Evolutionary conservation across 495 filamentous ascomycete species (phyloP).

Genomic region (Terfezia claveryi): DNA sequence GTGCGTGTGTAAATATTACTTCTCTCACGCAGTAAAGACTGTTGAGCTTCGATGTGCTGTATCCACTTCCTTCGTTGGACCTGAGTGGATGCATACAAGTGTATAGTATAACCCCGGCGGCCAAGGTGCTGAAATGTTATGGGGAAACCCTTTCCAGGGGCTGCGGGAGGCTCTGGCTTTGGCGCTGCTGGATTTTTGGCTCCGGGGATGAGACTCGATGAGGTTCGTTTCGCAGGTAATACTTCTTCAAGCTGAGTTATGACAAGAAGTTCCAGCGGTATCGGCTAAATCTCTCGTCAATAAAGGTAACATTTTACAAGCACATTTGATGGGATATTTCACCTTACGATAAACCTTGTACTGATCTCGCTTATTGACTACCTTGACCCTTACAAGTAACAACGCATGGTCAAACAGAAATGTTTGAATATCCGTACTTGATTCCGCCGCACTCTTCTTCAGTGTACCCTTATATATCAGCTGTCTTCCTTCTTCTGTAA

Average conservation of each 20-base stretch:
- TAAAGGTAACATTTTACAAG: not conserved
- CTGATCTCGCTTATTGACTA: constrained; percentile 79
- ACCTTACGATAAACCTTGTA: constrained; percentile 75
- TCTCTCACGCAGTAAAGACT: constrained; percentile 58
- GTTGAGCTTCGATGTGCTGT: constrained; percentile 79
- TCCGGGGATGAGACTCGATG: constrained; percentile 65
- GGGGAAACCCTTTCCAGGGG: constrained; percentile 54
- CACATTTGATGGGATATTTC: constrained; percentile 6
- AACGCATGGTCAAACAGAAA: constrained; percentile 95
- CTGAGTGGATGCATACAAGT: constrained; percentile 65
- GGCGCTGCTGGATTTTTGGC: constrained; percentile 26
- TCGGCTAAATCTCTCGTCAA: constrained; percentile 33
- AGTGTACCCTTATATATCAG: constrained; percentile 77
- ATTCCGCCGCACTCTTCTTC: constrained; percentile 71
- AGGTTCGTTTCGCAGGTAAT: constrained; percentile 68
- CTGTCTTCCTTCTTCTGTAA: constrained; percentile 83
- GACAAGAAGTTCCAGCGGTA: constrained; percentile 78
- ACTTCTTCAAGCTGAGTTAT: constrained; percentile 95
- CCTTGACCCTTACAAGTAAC: constrained; percentile 68
- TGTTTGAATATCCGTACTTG: constrained; percentile 53
- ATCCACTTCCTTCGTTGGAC: constrained; percentile 82
- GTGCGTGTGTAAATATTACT: constrained; percentile 89
- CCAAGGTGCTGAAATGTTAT: constrained; percentile 97
- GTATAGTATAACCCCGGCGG: constrained; percentile 84
- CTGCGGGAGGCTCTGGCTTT: constrained; percentile 14